phyloP scores from a whole-genome alignment of 257 asterid species.

The Perilla frutescens region DNA sequence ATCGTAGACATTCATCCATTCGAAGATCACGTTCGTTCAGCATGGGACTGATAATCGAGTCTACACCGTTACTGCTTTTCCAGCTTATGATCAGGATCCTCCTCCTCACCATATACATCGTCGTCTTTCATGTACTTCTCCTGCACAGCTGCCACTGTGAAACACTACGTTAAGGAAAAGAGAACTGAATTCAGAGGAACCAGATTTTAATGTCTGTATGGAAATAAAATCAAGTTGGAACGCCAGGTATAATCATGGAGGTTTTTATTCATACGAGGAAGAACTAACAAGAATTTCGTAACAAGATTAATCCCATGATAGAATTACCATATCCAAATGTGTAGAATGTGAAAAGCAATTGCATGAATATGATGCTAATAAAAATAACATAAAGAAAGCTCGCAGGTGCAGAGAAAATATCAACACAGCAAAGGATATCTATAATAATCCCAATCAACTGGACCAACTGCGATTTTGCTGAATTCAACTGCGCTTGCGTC shows the following conservation, averaged over 20 bases:
- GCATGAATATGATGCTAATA: not conserved
- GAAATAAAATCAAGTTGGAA: not conserved
- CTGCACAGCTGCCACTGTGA: conserved; percentile 97
- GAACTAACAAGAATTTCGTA: not conserved
- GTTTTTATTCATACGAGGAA: not conserved
- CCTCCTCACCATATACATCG: conserved; percentile 43
- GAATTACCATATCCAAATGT: too few species aligned
- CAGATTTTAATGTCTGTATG: not conserved
- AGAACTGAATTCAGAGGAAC: conserved; percentile 4
- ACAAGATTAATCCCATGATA: not conserved
- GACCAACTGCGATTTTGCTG: conserved; percentile 92
- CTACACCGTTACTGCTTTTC: not conserved
- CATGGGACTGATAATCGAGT: not conserved
- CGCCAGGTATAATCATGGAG: not conserved
- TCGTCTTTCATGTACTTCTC: conserved; percentile 96
- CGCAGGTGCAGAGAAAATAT: not conserved
- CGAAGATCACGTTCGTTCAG: too few species aligned
- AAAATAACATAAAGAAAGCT: conserved; percentile 10
- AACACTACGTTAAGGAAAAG: conserved; percentile 58
- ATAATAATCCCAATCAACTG: conserved; percentile 88
- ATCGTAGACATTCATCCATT: too few species aligned
- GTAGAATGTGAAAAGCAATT: not conserved
- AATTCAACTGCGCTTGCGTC: conserved; percentile 89
- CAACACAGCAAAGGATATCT: conserved; percentile 76
- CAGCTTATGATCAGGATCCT: conserved; percentile 38